These are phyloP conservation scores for Coemansia sp. DNA, from an alignment of 192 early-diverging fungal species.

Conservation along the genomic window DNA sequence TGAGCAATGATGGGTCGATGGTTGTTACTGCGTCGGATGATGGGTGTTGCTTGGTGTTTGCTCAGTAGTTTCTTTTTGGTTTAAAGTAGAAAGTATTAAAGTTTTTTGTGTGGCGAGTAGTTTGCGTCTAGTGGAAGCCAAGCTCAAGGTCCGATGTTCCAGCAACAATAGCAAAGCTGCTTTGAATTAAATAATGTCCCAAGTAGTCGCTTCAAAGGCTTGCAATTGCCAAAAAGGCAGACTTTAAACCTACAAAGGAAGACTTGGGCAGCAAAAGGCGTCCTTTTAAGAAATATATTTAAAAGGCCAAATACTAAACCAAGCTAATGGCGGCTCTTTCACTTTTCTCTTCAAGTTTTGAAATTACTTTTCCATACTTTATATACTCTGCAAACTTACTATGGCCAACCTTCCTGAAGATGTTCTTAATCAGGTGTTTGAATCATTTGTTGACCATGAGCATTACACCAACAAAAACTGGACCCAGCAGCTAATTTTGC, in stretches of 20 bases:
- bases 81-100: no score
- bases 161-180: conserved; percentile 52
- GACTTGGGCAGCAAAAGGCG: background rate
- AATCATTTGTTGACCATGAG: background rate
- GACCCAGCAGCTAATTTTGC: background rate
- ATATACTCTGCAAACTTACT: background rate
- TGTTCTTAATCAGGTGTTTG: no score
- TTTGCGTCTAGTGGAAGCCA: no score
- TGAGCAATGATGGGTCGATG: conserved; percentile 67
- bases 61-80: conserved; percentile 7
- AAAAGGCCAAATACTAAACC: no score
- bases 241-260: conserved; percentile 13
- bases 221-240: conserved; percentile 32
- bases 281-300: conserved; percentile 20
- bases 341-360: background rate
- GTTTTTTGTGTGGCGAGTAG: no score
- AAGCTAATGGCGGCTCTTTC: no score
- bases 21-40: conserved; percentile 86
- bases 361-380: background rate
- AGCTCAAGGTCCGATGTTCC: conserved; percentile 68
- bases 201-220: conserved; percentile 54
- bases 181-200: conserved; percentile 55
- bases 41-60: conserved; percentile 71
- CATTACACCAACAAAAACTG: background rate
- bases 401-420: background rate